Evolutionary conservation across 768 basidiomycete genomes (phyloP), one percentile per base, ranked within the genome.

Genomic region (Rhizopogon roseolus): DNA sequence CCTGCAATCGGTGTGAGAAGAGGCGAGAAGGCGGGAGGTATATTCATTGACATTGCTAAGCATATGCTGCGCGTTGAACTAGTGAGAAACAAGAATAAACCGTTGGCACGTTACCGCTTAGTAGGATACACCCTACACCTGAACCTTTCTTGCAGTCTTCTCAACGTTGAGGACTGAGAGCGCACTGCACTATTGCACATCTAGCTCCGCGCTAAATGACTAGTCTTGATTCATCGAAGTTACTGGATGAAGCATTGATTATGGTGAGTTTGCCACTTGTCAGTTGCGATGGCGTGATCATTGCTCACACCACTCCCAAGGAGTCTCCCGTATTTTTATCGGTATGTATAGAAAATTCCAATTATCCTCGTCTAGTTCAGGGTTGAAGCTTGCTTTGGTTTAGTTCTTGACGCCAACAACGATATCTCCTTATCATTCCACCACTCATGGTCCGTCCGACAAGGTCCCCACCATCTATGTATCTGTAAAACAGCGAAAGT

Each of bases 241-340:
- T 59, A 6, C 41, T 67, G 45, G 59, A 69, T 16, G 58, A 54
- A 6, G 57, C 38, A 57, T 54, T 64, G 43, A 46, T 48, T 36
- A 22, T 52, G 64, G 66, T 67, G 39, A 50, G 57, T 25, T 57
- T 41, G 5, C 32, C 43, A 52, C 36, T 54, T 50, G 53, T 29
- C 41, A 43, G 42, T 45, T 43, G 28, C 57, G 59, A 68, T 68
- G 55, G 68, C 68, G 68, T 66, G 61, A 68, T 68, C 62, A 46
- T 68, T 58, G 66, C 68, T 68, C 66, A 70, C 64, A 27, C 37
- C 34, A 19, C 25, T 28, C 8, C 40, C 52, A 53, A n/a, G 32
- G 17, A 36, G 39, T 32, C 55, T 45, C 41, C 53, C 48, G 60
- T 50, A 36, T 53, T 62, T 28, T 49, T 55, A 58, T 65, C 58